phyloP scores from a whole-genome alignment of 805 yeast species.

The Torulaspora gathmanii region DNA sequence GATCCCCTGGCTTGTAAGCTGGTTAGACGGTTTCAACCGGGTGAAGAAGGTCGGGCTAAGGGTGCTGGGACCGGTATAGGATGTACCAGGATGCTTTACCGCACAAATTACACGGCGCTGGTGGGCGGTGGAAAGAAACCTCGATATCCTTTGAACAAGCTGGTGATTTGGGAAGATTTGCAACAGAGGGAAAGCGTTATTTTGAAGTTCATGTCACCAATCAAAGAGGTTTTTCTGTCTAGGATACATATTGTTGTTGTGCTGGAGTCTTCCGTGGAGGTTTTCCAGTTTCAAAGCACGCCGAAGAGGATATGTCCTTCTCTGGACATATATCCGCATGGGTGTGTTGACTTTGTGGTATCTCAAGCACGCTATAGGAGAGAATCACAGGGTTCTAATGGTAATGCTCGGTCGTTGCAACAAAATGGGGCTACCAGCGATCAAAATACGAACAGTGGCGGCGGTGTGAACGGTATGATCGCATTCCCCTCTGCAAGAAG shows the following conservation, averaged over 20 bases:
- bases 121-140: constrained; percentile 89
- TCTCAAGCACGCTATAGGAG: constrained; percentile 15
- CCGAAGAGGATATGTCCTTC: constrained; percentile 51
- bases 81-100: constrained; percentile 70
- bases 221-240: constrained; percentile 68
- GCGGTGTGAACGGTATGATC: constrained; percentile 19
- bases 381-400: constrained; percentile 8
- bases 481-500: constrained; percentile 27
- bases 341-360: constrained; percentile 26
- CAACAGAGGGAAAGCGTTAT: constrained; percentile 67
- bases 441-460: not conserved
- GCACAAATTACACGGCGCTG: constrained; percentile 85
- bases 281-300: constrained; percentile 77
- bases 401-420: not conserved
- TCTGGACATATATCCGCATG: constrained; percentile 20
- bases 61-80: constrained; percentile 64
- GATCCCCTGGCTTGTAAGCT: constrained; percentile 58
- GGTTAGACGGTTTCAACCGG: constrained; percentile 18
- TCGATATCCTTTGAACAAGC: constrained; percentile 68
- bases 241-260: constrained; percentile 73
- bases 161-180: constrained; percentile 88
- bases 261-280: constrained; percentile 57
- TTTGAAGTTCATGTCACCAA: constrained; percentile 72
- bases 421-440: not conserved
- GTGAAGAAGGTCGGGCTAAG: constrained; percentile 61